phyloP scores from a whole-genome alignment of 2,329 filamentous ascomycete species.

The Colletotrichum melonis region DNA sequence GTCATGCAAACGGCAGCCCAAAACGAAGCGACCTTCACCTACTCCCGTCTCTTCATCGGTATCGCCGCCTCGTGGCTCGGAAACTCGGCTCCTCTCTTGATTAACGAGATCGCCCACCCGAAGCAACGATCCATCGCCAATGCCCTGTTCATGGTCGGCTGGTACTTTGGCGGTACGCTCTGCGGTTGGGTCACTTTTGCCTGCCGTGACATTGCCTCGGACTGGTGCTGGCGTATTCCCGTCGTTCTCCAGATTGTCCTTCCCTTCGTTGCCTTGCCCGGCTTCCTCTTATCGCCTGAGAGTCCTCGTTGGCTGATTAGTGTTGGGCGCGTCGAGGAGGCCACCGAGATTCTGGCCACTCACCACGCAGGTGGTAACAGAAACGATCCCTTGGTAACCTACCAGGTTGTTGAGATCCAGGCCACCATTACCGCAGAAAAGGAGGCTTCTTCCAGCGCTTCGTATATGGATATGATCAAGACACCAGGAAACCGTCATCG shows the following conservation, averaged over 20 bases:
- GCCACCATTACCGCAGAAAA: conserved; percentile 38
- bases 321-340: conserved; percentile 42
- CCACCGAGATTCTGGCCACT: conserved; percentile 49
- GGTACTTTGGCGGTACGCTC: conserved; percentile 48
- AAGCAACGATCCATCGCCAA: conserved; percentile 39
- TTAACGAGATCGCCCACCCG: conserved; percentile 48
- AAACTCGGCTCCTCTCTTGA: conserved; percentile 45
- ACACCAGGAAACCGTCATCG: conserved; percentile 44
- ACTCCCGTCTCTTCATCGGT: conserved; percentile 47
- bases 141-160: conserved; percentile 23
- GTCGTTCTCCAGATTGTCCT: conserved; percentile 56
- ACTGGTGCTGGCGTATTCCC: conserved; percentile 32
- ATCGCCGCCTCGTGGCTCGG: conserved; percentile 44
- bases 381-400: conserved; percentile 50
- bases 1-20: conserved; percentile 42
- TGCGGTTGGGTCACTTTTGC: conserved; percentile 45
- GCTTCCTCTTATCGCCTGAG: conserved; percentile 43
- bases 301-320: conserved; percentile 45
- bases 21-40: conserved; percentile 45
- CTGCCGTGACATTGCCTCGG: conserved; percentile 15
- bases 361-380: conserved; percentile 56
- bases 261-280: conserved; percentile 49
- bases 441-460: conserved; percentile 22
- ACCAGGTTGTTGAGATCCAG: conserved; percentile 41
- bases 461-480: conserved; percentile 32